Conservation (phyloP, 192 early-diverging fungal species). For the Backusella psychrophila region DNA sequence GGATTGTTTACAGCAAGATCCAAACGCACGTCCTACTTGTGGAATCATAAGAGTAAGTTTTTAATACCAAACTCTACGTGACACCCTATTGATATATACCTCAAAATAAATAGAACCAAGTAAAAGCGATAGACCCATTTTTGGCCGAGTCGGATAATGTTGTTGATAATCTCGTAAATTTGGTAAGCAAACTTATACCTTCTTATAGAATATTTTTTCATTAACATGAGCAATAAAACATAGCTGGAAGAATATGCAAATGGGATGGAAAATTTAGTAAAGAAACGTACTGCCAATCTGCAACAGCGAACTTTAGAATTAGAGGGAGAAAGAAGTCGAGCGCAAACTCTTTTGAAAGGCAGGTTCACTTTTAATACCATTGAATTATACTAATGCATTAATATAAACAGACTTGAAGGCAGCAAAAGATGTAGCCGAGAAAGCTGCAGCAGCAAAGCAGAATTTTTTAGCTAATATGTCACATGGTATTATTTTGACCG, state of each 20-base stretch:
- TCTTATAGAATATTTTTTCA: neutral
- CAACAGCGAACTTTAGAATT: slow-evolving; percentile 41
- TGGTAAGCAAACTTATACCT: slow-evolving; percentile 12
- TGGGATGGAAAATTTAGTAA: slow-evolving; percentile 45
- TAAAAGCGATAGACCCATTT: slow-evolving; percentile 12
- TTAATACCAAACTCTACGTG: neutral
- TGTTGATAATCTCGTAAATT: slow-evolving; percentile 40
- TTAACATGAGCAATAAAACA: neutral
- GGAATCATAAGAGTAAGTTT: neutral
- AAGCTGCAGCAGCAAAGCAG: slow-evolving; percentile 43
- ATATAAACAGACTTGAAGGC: slow-evolving; percentile 34
- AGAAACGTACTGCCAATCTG: slow-evolving; percentile 38
- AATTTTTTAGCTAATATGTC: slow-evolving; percentile 70
- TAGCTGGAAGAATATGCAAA: slow-evolving; percentile 45
- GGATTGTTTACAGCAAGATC: slow-evolving; percentile 4
- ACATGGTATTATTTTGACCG: slow-evolving; percentile 33
- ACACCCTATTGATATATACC: neutral
- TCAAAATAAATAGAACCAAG: neutral
- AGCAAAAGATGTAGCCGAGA: slow-evolving; percentile 51
- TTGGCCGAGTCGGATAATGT: neutral
- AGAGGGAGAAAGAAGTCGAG: slow-evolving; percentile 41
- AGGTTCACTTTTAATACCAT: neutral
- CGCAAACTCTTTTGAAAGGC: slow-evolving; percentile 31
- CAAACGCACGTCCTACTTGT: slow-evolving; percentile 2
- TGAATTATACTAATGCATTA: neutral